Evolutionary conservation across 2,329 filamentous ascomycete genomes (phyloP), one percentile per base, ranked within the genome.

Genomic region (Sarocladium oryzae): DNA sequence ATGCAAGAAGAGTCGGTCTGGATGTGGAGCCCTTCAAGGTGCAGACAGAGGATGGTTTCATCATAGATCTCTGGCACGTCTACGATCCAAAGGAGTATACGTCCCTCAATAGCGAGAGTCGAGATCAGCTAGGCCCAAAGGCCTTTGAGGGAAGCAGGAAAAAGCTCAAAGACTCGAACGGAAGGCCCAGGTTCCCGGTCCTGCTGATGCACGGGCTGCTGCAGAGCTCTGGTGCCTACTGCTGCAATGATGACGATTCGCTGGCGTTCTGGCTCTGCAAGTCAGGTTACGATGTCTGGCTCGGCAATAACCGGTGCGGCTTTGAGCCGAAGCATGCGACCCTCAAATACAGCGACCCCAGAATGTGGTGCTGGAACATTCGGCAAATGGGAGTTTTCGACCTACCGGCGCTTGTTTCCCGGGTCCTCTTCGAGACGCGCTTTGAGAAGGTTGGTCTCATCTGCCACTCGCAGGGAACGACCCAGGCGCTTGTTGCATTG

Each of bases 361-460:
- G 90, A 26, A 95, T 96, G 88, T 96, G 92, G 92, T 83, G 85
- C 36, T 97, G 92, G 92, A 95, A 95, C 57, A 95, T 96, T 51
- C 82, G 88, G 0, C 89, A 96, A 62, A 95, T 96, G 87, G 92
- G 90, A 3, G 85, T 91, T 1, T 82, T 95, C 63, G 92, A 97
- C 63, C 76, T 97, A 2, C 79, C 91, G 0, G 90, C 91, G 0
- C 76, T 96, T 30, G 79, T 87, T 1, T 88, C 86, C 0, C 82
- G 88, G 5, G 88, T 96, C 1, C 75, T 96, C 2, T 77, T 76
- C 35, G 86, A 95, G 68, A 96, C 91, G 0, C 85, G 86, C 0
- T 96, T 95, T 60, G 73, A 81, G 15, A 93, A 92, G 64, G 74
- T 96, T 4, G 91, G 86, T 0, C 77, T 96, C 2, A 80, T 96